Evolutionary conservation across 2,329 filamentous ascomycete species (phyloP).

Genomic region (Diaporthe velutina): DNA sequence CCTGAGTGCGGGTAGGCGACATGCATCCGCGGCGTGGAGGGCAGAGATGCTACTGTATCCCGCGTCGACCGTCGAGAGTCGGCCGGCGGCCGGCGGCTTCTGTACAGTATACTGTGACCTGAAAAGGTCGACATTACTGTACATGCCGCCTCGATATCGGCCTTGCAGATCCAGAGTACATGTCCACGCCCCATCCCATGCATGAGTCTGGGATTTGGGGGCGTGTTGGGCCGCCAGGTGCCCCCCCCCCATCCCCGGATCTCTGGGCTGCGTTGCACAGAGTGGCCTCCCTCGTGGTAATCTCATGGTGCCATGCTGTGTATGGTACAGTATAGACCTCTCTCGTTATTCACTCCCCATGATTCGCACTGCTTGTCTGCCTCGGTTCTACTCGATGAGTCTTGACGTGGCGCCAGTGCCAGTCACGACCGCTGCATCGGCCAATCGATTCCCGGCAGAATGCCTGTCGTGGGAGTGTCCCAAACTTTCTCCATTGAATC

Average conservation of each 20-base stretch:
- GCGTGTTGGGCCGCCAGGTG: constrained; percentile 34
- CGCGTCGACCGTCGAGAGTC: too few relatives aligned
- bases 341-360: constrained; percentile 16
- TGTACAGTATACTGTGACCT: not conserved
- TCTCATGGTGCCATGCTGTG: constrained; percentile 12
- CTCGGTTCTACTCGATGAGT: constrained; percentile 37
- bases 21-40: constrained; percentile 26
- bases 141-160: constrained; percentile 8
- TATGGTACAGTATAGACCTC: constrained; percentile 13
- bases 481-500: constrained; percentile 46
- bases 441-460: constrained; percentile 51
- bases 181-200: constrained; percentile 7
- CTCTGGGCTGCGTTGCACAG: constrained; percentile 21
- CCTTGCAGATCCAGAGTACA: constrained; percentile 25
- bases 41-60: constrained; percentile 19
- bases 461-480: constrained; percentile 52
- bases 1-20: constrained; percentile 29
- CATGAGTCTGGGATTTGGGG: constrained; percentile 12
- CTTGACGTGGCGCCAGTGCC: constrained; percentile 56
- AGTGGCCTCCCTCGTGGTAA: constrained; percentile 23
- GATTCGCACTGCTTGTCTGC: constrained; percentile 42
- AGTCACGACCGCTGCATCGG: constrained; percentile 43
- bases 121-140: constrained; percentile 1
- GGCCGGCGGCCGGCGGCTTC: constrained; percentile 18
- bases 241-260: constrained; percentile 17